Conservation (phyloP, 2,329 filamentous ascomycete species). For the Biscogniauxia sp. region DNA sequence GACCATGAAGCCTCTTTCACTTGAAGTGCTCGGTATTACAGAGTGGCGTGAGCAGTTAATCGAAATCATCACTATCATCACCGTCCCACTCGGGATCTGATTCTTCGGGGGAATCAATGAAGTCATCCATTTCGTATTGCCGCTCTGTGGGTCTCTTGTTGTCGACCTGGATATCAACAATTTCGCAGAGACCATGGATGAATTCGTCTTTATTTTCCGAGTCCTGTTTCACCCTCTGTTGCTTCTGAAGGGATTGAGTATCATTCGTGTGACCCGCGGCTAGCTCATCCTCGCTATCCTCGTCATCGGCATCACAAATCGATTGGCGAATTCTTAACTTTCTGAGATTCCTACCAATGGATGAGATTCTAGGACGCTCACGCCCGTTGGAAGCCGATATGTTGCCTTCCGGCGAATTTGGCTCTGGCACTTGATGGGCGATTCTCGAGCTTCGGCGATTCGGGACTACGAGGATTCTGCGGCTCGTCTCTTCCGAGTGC, state of each 20-base stretch:
- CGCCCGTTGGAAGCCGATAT: conserved; percentile 6
- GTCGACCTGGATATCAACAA: conserved; percentile 71
- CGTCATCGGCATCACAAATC: conserved; percentile 32
- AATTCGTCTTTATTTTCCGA: conserved; percentile 28
- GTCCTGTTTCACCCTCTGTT: conserved; percentile 11
- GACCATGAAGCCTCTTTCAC: no score
- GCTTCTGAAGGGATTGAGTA: conserved; percentile 11
- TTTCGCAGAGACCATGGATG: conserved; percentile 67
- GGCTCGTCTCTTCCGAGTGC: conserved; percentile 1
- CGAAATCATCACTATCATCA: conserved; percentile 24
- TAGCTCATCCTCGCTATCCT: conserved; percentile 35
- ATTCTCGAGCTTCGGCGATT: conserved; percentile 31
- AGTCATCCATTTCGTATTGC: conserved; percentile 70
- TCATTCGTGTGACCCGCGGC: conserved; percentile 13
- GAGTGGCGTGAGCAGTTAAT: not conserved
- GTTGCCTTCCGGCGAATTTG: conserved; percentile 16
- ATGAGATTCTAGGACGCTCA: conserved; percentile 11
- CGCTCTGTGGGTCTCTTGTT: conserved; percentile 70
- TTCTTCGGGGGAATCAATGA: conserved; percentile 57
- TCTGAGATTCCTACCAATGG: conserved; percentile 20
- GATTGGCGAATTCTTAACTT: conserved; percentile 15
- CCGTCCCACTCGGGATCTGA: conserved; percentile 59
- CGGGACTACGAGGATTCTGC: conserved; percentile 3
- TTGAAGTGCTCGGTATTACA: not conserved
- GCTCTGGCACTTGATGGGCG: conserved; percentile 17